These are phyloP conservation scores for Neonectria coccinea DNA, from an alignment of 2,329 filamentous ascomycete species.

Conservation along the genomic window DNA sequence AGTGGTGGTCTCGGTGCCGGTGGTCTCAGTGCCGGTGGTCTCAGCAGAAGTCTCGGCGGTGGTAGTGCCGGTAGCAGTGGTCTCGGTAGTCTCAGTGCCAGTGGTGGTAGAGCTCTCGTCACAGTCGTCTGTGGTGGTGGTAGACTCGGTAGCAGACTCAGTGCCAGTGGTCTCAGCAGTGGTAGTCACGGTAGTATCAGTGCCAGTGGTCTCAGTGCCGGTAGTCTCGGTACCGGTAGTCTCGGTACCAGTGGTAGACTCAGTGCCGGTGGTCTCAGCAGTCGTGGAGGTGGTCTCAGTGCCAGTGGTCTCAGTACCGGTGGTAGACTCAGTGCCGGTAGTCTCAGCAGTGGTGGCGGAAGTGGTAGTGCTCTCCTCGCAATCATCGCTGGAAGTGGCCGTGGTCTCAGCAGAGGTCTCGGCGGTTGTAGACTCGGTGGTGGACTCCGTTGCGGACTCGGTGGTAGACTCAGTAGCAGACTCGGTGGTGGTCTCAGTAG, in stretches of 20 bases:
- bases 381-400: conserved; percentile 1
- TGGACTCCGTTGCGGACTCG: background rate
- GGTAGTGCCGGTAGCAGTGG: conserved; percentile 21
- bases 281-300: background rate
- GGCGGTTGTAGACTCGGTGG: background rate
- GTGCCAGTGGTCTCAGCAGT: background rate
- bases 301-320: conserved; percentile 14
- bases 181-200: conserved; percentile 13
- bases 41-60: conserved; percentile 9
- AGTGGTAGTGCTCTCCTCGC: conserved; percentile 1
- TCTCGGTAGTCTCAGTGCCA: conserved; percentile 10
- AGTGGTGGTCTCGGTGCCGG: too few species aligned
- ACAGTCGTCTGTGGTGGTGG: background rate
- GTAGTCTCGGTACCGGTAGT: conserved; percentile 15
- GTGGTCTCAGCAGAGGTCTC: conserved; percentile 13
- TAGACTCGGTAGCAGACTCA: background rate
- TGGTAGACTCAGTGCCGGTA: background rate
- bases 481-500: conserved; percentile 19
- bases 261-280: background rate
- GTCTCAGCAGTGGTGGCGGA: background rate
- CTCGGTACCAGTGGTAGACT: conserved; percentile 16
- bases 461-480: conserved; percentile 22
- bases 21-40: background rate
- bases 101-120: conserved; percentile 3
- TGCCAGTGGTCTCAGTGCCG: conserved; percentile 23